phyloP scores from a whole-genome alignment of 2,329 filamentous ascomycete species.

The Nectriaceae sp. region DNA sequence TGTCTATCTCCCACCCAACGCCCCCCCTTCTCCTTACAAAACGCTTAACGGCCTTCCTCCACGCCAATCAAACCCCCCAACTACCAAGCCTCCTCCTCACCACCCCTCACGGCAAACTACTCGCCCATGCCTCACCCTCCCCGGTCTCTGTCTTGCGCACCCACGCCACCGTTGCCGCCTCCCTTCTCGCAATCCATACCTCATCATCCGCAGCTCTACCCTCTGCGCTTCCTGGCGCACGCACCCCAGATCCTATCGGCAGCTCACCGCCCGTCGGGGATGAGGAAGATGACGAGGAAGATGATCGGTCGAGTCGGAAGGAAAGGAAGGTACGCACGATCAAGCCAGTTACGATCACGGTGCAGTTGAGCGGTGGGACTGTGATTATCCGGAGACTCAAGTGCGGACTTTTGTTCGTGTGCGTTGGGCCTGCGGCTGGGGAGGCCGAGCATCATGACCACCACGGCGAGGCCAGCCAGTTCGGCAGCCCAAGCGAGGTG shows the following conservation, averaged over 20 bases:
- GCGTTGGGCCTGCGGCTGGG: constrained; percentile 51
- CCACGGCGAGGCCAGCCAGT: constrained; percentile 37
- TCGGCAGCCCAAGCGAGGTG: constrained; percentile 43
- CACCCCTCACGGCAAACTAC: constrained; percentile 62
- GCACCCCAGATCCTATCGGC: constrained; percentile 28
- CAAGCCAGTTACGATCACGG: constrained; percentile 50
- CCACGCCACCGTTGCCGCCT: constrained; percentile 65
- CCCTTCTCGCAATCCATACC: constrained; percentile 60
- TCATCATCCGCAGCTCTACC: constrained; percentile 44
- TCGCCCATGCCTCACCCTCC: constrained; percentile 60
- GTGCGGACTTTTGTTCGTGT: constrained; percentile 64
- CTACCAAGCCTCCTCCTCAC: constrained; percentile 63
- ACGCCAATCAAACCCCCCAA: constrained; percentile 56
- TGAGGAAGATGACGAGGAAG: constrained; percentile 22
- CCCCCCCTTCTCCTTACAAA: constrained; percentile 66
- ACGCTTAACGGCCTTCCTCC: constrained; percentile 63
- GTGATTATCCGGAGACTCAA: constrained; percentile 59
- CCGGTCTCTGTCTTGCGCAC: constrained; percentile 60
- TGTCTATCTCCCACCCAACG: constrained; percentile 43
- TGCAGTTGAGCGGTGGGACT: constrained; percentile 60
- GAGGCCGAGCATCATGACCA: constrained; percentile 20
- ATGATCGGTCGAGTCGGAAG: constrained; percentile 16
- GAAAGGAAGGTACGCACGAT: constrained; percentile 19
- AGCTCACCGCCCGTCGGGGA: constrained; percentile 26
- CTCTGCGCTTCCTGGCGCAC: constrained; percentile 42